Evolutionary conservation across 139 green algal genomes (phyloP).

Genomic region (Diplosphaera chodatii): DNA sequence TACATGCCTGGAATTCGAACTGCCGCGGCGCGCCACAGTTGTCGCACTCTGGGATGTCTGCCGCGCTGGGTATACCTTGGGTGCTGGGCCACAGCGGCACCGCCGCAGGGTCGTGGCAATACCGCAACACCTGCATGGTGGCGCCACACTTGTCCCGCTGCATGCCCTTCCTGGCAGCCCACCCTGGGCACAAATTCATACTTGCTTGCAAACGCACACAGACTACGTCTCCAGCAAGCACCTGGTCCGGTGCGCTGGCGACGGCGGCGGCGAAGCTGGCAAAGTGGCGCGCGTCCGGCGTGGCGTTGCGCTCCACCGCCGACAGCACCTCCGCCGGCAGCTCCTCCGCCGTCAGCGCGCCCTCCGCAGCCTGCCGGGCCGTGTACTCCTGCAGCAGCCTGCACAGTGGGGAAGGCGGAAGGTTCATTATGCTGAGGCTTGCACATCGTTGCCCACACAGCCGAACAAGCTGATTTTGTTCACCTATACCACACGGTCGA

Average conservation of each 20-base stretch:
- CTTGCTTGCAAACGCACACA: too few relatives aligned
- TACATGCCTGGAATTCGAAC: constrained; percentile 67
- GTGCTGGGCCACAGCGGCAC: constrained; percentile 60
- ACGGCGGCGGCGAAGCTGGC: constrained; percentile 41
- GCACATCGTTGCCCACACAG: too few relatives aligned
- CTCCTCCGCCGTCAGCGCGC: constrained; percentile 55
- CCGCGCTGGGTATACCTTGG: constrained; percentile 11
- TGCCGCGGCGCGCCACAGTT: constrained; percentile 41
- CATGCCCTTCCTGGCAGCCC: too few relatives aligned
- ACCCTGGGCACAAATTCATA: too few relatives aligned
- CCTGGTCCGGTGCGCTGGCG: constrained; percentile 6
- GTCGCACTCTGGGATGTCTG: constrained; percentile 49
- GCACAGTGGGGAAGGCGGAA: not conserved
- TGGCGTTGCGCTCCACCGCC: constrained; percentile 37
- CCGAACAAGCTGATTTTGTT: too few relatives aligned
- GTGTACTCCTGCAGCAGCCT: constrained; percentile 49
- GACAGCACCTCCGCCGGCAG: constrained; percentile 52
- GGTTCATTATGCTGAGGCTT: too few relatives aligned
- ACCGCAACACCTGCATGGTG: constrained; percentile 61
- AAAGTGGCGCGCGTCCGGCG: constrained; percentile 44
- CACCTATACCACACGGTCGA: too few relatives aligned
- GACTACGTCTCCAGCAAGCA: too few relatives aligned
- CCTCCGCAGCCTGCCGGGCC: constrained; percentile 32
- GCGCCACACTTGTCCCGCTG: not conserved
- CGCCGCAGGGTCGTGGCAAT: constrained; percentile 61